Conservation (phyloP, 192 early-diverging fungal genomes). For the Chytriomyces confervae region DNA sequence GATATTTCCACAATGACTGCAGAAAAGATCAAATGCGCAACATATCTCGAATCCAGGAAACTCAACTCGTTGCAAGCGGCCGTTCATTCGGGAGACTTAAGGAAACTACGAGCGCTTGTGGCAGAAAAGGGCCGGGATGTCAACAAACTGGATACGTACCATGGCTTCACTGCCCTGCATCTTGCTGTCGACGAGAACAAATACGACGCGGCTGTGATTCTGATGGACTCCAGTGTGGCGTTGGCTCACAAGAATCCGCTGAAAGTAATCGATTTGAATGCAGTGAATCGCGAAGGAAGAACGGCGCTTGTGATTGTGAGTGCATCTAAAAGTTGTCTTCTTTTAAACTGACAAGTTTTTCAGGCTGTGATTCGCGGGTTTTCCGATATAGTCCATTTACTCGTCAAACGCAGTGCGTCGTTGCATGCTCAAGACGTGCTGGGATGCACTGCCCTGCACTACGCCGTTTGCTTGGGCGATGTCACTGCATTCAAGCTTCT, state of each 20-base stretch:
- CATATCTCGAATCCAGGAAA: conserved; percentile 40
- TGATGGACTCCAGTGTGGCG: conserved; percentile 35
- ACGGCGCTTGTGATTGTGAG: conserved; percentile 39
- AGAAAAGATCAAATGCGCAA: conserved; percentile 10
- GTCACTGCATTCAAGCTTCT: not conserved
- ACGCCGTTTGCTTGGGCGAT: not conserved
- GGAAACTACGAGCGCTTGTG: conserved; percentile 39
- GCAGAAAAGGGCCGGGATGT: conserved; percentile 46
- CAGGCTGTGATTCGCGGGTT: conserved; percentile 44
- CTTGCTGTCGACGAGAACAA: conserved; percentile 45
- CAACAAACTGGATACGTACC: conserved; percentile 50
- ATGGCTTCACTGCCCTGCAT: conserved; percentile 50
- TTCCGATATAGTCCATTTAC: conserved; percentile 39
- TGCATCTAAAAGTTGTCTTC: no score
- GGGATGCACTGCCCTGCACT: conserved; percentile 6
- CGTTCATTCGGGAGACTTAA: conserved; percentile 41
- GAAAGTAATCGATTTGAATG: conserved; percentile 39
- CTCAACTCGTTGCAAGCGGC: conserved; percentile 53
- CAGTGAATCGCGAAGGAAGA: conserved; percentile 35
- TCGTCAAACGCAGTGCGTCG: conserved; percentile 38
- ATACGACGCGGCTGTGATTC: conserved; percentile 29
- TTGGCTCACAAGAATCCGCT: conserved; percentile 8
- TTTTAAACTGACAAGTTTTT: no score
- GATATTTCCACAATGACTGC: conserved; percentile 18
- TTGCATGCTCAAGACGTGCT: conserved; percentile 14